A percentile compares a stretch with the other conserved stretches of the same genome.
phyloP scores from a whole-genome alignment of 2,329 filamentous ascomycete species.

The Colletotrichum salicis region DNA sequence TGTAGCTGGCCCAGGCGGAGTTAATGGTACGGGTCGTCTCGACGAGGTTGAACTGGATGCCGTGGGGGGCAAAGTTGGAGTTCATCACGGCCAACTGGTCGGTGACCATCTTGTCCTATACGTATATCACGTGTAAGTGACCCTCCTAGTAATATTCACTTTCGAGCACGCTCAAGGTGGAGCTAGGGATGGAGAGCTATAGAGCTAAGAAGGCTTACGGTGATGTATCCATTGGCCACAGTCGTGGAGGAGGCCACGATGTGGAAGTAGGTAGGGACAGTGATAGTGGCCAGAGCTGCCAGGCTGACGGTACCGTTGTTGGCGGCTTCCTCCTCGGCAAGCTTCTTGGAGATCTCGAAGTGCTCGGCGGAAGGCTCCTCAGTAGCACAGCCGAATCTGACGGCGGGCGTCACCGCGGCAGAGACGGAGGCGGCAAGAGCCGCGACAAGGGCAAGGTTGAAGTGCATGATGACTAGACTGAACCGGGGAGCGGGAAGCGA shows the following conservation, averaged over 20 bases:
- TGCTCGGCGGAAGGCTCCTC: slow-evolving; percentile 15
- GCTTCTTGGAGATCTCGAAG: slow-evolving; percentile 33
- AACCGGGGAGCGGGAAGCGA: not conserved
- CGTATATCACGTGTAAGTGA: not conserved
- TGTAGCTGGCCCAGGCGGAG: slow-evolving; percentile 55
- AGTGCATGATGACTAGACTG: slow-evolving; percentile 1
- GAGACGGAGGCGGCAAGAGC: slow-evolving; percentile 19
- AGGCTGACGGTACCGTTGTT: slow-evolving; percentile 35
- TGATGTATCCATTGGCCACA: slow-evolving; percentile 46
- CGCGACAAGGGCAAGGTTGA: slow-evolving; percentile 14
- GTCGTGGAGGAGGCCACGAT: slow-evolving; percentile 45
- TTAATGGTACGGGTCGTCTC: slow-evolving; percentile 60
- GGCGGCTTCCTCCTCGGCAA: slow-evolving; percentile 36
- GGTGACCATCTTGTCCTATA: slow-evolving; percentile 44
- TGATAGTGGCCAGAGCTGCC: slow-evolving; percentile 40
- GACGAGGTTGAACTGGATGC: slow-evolving; percentile 56
- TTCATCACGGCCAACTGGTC: slow-evolving; percentile 59
- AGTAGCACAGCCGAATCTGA: slow-evolving; percentile 11
- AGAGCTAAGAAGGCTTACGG: slow-evolving; percentile 40
- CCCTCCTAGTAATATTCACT: not conserved
- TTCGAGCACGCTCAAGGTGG: no score
- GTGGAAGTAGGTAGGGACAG: slow-evolving; percentile 53
- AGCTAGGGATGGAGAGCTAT: no score
- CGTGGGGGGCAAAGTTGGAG: slow-evolving; percentile 53
- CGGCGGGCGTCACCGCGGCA: slow-evolving; percentile 6